Conservation (phyloP, 2,329 filamentous ascomycete species). For the Allantophomopsis cytisporea region DNA sequence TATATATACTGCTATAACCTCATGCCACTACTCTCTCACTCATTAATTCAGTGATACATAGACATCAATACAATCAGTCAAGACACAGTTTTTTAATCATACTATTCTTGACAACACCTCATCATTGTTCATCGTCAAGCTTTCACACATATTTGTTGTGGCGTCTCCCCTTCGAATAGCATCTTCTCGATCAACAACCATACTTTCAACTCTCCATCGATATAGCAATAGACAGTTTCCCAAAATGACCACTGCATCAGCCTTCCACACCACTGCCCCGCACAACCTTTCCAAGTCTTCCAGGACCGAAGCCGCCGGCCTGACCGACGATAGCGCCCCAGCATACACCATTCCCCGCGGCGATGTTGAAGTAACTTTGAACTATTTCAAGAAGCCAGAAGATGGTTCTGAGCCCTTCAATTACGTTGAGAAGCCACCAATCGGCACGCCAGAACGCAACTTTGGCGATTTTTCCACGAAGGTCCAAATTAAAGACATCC, state of each 20-base stretch:
- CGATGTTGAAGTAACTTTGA: slow-evolving; percentile 30
- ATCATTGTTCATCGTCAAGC: no score
- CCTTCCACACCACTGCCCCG: slow-evolving; percentile 23
- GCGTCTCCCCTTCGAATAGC: no score
- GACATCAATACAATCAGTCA: no score
- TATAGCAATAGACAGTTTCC: not conserved
- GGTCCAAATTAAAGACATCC: slow-evolving; percentile 52
- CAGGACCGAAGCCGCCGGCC: slow-evolving; percentile 9
- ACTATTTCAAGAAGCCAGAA: slow-evolving; percentile 38
- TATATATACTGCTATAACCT: no score
- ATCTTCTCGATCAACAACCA: no score
- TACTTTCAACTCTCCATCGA: no score
- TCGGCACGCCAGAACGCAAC: slow-evolving; percentile 14
- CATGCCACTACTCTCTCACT: no score
- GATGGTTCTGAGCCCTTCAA: slow-evolving; percentile 40
- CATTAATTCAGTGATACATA: no score
- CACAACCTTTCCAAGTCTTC: slow-evolving; percentile 21
- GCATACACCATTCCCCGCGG: slow-evolving; percentile 29
- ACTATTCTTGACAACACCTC: no score
- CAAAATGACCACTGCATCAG: slow-evolving; percentile 23
- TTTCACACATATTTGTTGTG: no score
- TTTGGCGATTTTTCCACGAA: slow-evolving; percentile 14
- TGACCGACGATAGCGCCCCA: slow-evolving; percentile 2
- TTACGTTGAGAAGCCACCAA: slow-evolving; percentile 30
- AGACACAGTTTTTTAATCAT: no score